A percentile compares a stretch with the other conserved stretches of the same genome.
Evolutionary conservation across 75 land plant species (phyloP).

Genomic region (Chamaecyparis obtusa): DNA sequence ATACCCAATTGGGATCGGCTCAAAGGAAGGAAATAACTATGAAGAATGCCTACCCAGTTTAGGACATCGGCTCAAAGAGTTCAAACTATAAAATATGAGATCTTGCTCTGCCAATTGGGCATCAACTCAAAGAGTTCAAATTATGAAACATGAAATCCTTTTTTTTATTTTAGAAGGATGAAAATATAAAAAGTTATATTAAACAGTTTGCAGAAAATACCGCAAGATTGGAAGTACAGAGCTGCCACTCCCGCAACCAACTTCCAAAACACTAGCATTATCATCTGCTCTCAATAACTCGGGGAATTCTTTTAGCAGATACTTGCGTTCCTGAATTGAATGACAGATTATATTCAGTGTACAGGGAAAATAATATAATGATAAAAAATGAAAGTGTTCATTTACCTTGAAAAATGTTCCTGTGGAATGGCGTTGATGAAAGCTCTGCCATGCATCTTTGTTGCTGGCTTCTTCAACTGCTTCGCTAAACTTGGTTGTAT

Average conservation of each 20-base stretch:
- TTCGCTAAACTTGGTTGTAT: conserved; percentile 12
- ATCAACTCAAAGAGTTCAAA: neutral
- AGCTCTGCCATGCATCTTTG: conserved; percentile 47
- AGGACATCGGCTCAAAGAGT: neutral
- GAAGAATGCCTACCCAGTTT: neutral
- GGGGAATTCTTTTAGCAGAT: conserved; percentile 92
- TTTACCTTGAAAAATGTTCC: conserved; percentile 59
- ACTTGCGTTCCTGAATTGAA: conserved; percentile 72
- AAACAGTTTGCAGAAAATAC: conserved; percentile 6
- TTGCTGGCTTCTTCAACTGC: conserved; percentile 10
- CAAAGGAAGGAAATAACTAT: neutral
- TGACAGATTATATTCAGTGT: neutral
- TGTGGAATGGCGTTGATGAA: conserved; percentile 58
- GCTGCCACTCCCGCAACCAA: conserved; percentile 98
- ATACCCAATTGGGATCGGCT: neutral
- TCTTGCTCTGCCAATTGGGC: neutral
- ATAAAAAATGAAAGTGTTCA: neutral
- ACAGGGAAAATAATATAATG: neutral
- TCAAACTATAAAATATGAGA: neutral
- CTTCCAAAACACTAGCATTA: conserved; percentile 54
- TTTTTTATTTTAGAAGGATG: neutral
- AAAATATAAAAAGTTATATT: neutral
- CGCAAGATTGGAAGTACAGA: conserved; percentile 66
- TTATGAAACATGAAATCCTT: neutral
- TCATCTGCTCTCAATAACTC: conserved; percentile 45